These are phyloP conservation scores for Podospora anserina DNA, from an alignment of 495 filamentous ascomycete genomes.

Conservation along the genomic window DNA sequence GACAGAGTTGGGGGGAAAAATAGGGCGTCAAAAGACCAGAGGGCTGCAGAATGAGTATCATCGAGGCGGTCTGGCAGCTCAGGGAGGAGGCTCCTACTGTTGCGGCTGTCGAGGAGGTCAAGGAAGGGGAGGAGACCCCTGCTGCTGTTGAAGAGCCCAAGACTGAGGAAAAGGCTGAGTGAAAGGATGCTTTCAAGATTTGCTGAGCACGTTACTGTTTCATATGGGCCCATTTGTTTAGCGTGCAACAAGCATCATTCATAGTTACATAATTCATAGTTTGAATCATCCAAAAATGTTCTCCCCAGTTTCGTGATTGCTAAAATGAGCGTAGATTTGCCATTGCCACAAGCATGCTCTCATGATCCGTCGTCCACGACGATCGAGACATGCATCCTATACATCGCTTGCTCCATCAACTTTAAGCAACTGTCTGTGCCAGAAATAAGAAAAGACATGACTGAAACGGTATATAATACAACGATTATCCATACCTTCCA, in stretches of 20 bases:
- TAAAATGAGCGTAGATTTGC: too few relatives aligned
- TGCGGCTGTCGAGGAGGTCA: not conserved
- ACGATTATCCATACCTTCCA: not conserved
- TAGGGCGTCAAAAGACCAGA: constrained; percentile 39
- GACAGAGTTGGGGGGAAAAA: too few relatives aligned
- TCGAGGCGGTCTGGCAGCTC: constrained; percentile 50
- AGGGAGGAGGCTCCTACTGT: not conserved
- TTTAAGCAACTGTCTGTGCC: too few relatives aligned
- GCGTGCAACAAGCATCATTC: not conserved
- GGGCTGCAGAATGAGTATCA: constrained; percentile 48
- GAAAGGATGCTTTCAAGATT: not conserved
- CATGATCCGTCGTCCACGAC: too few relatives aligned
- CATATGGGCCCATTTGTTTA: not conserved
- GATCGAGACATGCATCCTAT: too few relatives aligned
- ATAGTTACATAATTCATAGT: not conserved
- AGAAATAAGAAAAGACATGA: too few relatives aligned
- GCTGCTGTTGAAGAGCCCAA: constrained; percentile 8
- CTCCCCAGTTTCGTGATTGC: too few relatives aligned
- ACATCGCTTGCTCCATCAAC: too few relatives aligned
- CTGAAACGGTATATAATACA: not conserved
- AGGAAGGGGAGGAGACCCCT: not conserved
- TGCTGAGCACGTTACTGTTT: not conserved
- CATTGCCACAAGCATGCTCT: too few relatives aligned
- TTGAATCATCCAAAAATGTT: not conserved
- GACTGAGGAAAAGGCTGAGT: constrained; percentile 3